phyloP scores from a whole-genome alignment of 2,329 filamentous ascomycete species.

The Ophiostoma quercus region DNA sequence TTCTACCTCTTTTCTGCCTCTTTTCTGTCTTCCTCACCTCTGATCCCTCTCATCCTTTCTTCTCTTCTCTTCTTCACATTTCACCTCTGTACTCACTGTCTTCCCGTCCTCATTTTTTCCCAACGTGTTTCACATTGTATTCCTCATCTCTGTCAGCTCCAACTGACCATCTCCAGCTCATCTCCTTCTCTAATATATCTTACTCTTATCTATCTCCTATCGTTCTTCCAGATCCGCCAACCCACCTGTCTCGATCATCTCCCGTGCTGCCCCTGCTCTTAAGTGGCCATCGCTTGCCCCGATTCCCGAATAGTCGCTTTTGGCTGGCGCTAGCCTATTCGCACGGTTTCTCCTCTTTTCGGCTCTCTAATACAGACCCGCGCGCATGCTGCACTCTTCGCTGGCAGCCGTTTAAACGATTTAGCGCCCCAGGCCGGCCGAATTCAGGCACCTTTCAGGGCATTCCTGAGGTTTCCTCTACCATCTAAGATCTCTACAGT shows the following conservation, averaged over 20 bases:
- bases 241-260: slow-evolving; percentile 16
- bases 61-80: background rate
- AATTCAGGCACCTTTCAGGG: background rate
- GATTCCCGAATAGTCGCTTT: slow-evolving; percentile 17
- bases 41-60: background rate
- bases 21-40: background rate
- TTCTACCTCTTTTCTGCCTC: background rate
- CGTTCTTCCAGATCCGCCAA: slow-evolving; percentile 12
- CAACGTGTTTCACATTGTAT: background rate
- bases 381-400: background rate
- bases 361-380: background rate
- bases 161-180: background rate
- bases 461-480: background rate
- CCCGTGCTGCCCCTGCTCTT: slow-evolving; percentile 19
- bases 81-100: background rate
- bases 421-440: background rate
- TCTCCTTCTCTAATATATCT: background rate
- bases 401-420: background rate
- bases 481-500: background rate
- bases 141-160: background rate
- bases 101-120: background rate
- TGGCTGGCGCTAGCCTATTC: slow-evolving; percentile 8
- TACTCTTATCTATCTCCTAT: background rate
- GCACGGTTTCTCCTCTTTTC: slow-evolving; percentile 14
- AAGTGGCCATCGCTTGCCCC: slow-evolving; percentile 19